Evolutionary conservation across 495 filamentous ascomycete genomes (phyloP).

Genomic region (Extremus antarcticus): DNA sequence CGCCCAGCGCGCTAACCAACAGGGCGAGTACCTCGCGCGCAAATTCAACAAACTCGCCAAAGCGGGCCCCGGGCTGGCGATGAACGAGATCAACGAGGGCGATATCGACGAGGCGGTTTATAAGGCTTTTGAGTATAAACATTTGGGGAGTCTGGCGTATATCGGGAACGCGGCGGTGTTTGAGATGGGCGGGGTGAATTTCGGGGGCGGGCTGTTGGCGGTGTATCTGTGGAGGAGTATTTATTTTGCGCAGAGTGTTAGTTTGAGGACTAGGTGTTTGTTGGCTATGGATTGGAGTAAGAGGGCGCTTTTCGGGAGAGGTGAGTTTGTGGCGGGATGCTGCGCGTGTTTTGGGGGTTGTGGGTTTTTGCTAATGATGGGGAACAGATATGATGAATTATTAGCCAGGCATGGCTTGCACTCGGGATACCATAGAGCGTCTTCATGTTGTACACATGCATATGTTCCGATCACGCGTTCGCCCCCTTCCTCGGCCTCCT

Average conservation of each 20-base stretch:
- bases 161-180: conserved; percentile 95
- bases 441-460: no score
- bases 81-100: conserved; percentile 75
- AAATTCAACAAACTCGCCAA: conserved; percentile 91
- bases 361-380: no score
- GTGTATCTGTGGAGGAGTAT: conserved; percentile 95
- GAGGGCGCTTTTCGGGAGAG: conserved; percentile 88
- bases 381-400: no score
- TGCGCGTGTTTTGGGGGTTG: no score
- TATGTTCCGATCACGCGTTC: no score
- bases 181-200: conserved; percentile 67
- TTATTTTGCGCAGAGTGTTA: conserved; percentile 97
- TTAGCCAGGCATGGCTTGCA: no score
- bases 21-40: conserved; percentile 82
- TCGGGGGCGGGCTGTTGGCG: conserved; percentile 77
- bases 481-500: no score
- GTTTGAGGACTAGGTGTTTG: conserved; percentile 74
- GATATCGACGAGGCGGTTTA: conserved; percentile 89
- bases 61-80: conserved; percentile 59
- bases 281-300: conserved; percentile 99
- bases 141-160: conserved; percentile 87
- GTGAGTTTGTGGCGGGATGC: no score
- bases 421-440: no score
- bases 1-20: conserved; percentile 95
- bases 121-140: conserved; percentile 90